These are phyloP conservation scores for Pontederia crassipes DNA, from an alignment of 176 grass and related monocot species.

Conservation along the genomic window DNA sequence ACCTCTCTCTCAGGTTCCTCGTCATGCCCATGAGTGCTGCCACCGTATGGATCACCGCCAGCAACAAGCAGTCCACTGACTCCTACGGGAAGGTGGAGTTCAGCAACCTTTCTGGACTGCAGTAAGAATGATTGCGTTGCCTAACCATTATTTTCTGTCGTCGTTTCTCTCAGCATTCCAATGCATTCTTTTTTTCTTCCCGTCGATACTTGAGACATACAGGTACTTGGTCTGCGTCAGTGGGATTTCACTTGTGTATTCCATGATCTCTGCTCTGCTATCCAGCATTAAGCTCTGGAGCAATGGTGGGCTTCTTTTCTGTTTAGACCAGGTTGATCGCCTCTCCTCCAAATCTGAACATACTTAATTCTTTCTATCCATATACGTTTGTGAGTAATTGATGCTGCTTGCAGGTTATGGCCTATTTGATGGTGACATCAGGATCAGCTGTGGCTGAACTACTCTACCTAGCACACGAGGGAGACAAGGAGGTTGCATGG, in stretches of 20 bases:
- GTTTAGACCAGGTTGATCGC: neutral
- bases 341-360: neutral
- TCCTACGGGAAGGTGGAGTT: slow-evolving; percentile 6
- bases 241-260: neutral
- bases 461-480: slow-evolving; percentile 6
- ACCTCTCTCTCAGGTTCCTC: neutral
- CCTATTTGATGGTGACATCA: slow-evolving; percentile 8
- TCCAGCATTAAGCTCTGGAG: neutral
- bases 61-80: neutral
- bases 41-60: slow-evolving; percentile 2
- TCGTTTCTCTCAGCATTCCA: no score
- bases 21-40: neutral
- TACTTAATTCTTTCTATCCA: neutral
- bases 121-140: neutral
- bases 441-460: slow-evolving; percentile 3
- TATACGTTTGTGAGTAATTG: neutral
- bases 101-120: slow-evolving; percentile 1
- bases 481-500: neutral
- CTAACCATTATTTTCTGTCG: neutral
- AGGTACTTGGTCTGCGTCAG: slow-evolving; percentile 11
- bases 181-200: no score
- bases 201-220: neutral
- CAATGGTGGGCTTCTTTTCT: neutral
- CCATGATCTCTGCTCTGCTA: neutral
- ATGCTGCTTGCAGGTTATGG: neutral